These are phyloP conservation scores for Sporothrix brasiliensis DNA, from an alignment of 2,329 filamentous ascomycete species.

Conservation along the genomic window DNA sequence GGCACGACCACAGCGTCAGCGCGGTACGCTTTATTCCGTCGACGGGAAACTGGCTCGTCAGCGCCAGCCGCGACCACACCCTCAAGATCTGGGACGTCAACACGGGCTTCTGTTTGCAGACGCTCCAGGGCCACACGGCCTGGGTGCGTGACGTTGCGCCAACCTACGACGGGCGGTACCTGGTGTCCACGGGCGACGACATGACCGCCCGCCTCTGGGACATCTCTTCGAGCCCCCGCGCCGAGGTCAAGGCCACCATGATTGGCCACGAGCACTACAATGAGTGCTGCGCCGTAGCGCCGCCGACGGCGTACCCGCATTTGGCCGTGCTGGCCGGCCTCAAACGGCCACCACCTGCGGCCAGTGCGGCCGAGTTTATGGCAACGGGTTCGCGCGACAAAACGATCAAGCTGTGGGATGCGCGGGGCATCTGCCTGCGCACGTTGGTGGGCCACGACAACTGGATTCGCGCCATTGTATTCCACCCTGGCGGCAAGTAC, in stretches of 20 bases:
- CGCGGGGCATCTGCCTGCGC: slow-evolving; percentile 79
- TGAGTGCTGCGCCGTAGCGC: slow-evolving; percentile 85
- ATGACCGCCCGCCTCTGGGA: slow-evolving; percentile 85
- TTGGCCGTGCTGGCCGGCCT: slow-evolving; percentile 76
- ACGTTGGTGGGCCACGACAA: slow-evolving; percentile 89
- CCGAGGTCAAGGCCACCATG: slow-evolving; percentile 76
- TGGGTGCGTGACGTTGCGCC: slow-evolving; percentile 91
- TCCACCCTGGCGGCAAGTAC: slow-evolving; percentile 91
- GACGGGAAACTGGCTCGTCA: slow-evolving; percentile 84
- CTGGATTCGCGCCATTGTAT: slow-evolving; percentile 84
- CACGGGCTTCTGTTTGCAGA: slow-evolving; percentile 89
- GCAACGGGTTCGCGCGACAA: slow-evolving; percentile 90
- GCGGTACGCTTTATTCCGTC: slow-evolving; percentile 82
- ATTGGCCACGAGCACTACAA: slow-evolving; percentile 84
- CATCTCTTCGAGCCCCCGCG: slow-evolving; percentile 62
- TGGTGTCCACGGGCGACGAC: slow-evolving; percentile 82
- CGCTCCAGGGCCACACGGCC: slow-evolving; percentile 79
- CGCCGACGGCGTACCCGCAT: slow-evolving; percentile 74
- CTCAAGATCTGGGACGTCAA: slow-evolving; percentile 90
- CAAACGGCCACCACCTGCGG: slow-evolving; percentile 76
- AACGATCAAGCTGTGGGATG: slow-evolving; percentile 86
- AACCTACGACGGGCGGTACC: slow-evolving; percentile 78
- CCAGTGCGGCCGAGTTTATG: slow-evolving; percentile 80
- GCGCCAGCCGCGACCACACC: slow-evolving; percentile 81
- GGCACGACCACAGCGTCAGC: slow-evolving; percentile 90